A percentile compares a stretch with the other conserved stretches of the same genome.
Evolutionary conservation across 2,329 filamentous ascomycete genomes (phyloP).

Genomic region (Verticillium albo-atrum): DNA sequence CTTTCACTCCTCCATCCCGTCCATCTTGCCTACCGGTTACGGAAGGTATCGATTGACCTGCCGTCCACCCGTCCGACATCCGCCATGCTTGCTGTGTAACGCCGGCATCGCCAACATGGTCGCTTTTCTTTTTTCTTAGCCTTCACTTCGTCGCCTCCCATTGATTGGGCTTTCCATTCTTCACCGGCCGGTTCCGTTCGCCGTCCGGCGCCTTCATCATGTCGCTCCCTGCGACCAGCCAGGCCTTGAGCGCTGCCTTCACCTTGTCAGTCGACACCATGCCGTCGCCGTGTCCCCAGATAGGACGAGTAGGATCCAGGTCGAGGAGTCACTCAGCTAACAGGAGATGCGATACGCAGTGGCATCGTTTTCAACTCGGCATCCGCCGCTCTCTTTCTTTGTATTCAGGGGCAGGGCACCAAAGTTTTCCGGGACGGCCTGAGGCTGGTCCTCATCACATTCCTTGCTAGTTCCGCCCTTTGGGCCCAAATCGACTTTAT

Average conservation of each 20-base stretch:
- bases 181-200: conserved; percentile 19
- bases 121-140: conserved; percentile 17
- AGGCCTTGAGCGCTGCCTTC: conserved; percentile 50
- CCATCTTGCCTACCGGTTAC: conserved; percentile 8
- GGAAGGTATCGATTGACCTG: not conserved
- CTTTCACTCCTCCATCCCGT: conserved; percentile 10
- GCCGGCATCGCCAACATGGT: conserved; percentile 1
- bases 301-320: not conserved
- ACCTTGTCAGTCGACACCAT: conserved; percentile 40
- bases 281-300: not conserved
- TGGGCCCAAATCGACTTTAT: conserved; percentile 52
- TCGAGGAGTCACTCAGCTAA: not conserved
- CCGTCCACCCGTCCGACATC: not conserved
- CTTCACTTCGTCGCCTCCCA: conserved; percentile 30
- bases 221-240: conserved; percentile 37
- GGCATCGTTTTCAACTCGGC: conserved; percentile 51
- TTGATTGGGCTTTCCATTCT: conserved; percentile 41
- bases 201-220: conserved; percentile 29
- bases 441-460: conserved; percentile 60
- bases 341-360: not conserved
- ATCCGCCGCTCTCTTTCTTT: conserved; percentile 39
- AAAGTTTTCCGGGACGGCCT: conserved; percentile 50
- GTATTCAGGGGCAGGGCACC: conserved; percentile 41
- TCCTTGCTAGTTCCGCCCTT: conserved; percentile 44
- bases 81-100: not conserved